A percentile compares a stretch with the other conserved stretches of the same genome.
Evolutionary conservation across 352 stramenopile genomes (phyloP).

Genomic region (Phytophthora multivora): DNA sequence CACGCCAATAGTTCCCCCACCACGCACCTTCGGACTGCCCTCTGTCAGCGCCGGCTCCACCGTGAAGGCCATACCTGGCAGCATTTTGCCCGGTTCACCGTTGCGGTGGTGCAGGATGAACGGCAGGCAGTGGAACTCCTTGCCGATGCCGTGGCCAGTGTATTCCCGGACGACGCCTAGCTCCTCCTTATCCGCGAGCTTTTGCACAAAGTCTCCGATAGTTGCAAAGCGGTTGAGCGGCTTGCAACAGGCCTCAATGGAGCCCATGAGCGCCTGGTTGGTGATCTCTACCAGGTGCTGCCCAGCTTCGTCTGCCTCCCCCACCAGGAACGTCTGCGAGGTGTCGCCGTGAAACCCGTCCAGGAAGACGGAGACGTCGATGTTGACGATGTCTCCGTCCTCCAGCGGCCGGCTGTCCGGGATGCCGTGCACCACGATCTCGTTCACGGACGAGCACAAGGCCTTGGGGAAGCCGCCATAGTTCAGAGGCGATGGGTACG

Average conservation of each 20-base stretch:
- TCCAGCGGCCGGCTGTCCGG: slow-evolving; percentile 90
- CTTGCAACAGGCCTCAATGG: slow-evolving; percentile 91
- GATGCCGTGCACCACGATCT: slow-evolving; percentile 98
- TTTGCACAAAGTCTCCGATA: slow-evolving; percentile 94
- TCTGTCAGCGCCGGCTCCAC: slow-evolving; percentile 98
- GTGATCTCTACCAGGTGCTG: slow-evolving; percentile 91
- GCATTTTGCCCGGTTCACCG: slow-evolving; percentile 75
- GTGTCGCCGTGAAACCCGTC: slow-evolving; percentile 98
- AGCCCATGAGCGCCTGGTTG: slow-evolving; percentile 79
- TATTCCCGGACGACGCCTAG: slow-evolving; percentile 93
- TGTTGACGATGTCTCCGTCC: slow-evolving; percentile 96
- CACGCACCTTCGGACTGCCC: slow-evolving; percentile 76
- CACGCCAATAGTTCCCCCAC: neutral
- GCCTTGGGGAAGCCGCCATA: slow-evolving; percentile 96
- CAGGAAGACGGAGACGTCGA: slow-evolving; percentile 96
- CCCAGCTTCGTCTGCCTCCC: slow-evolving; percentile 87
- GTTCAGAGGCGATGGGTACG: slow-evolving; percentile 93
- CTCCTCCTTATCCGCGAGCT: slow-evolving; percentile 76
- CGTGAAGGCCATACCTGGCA: slow-evolving; percentile 97
- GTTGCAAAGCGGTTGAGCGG: slow-evolving; percentile 93
- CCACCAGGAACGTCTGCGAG: slow-evolving; percentile 96
- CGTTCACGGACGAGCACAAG: slow-evolving; percentile 96
- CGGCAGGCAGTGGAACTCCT: slow-evolving; percentile 95
- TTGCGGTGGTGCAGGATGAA: slow-evolving; percentile 95
- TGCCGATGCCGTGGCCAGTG: slow-evolving; percentile 96